Conservation (phyloP, 768 basidiomycete species). For the Cyathus striatus region DNA sequence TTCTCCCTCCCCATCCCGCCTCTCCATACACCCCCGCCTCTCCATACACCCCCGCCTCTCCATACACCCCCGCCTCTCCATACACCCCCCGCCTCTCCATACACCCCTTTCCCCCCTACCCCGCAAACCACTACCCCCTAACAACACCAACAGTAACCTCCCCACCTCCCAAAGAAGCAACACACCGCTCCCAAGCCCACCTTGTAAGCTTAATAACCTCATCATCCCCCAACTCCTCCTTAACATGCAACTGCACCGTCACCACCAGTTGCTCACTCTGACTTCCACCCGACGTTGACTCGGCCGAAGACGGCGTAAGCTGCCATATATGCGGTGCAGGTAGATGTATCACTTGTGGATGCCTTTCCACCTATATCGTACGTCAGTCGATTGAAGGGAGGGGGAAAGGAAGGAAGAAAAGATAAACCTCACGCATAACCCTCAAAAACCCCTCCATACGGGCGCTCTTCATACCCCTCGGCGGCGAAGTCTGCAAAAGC, state of each 20-base stretch:
- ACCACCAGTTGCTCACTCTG: conserved; percentile 48
- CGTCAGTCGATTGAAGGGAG: neutral
- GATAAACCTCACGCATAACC: conserved; percentile 73
- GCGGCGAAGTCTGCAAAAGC: conserved; percentile 85
- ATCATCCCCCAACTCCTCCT: conserved; percentile 57
- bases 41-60: too few species aligned
- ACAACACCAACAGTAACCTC: conserved; percentile 77
- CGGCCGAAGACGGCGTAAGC: conserved; percentile 43
- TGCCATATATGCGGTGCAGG: conserved; percentile 90
- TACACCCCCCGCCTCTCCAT: too few species aligned
- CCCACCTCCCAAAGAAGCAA: conserved; percentile 50
- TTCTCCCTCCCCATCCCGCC: too few species aligned
- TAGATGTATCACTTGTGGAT: conserved; percentile 78
- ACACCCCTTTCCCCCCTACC: neutral
- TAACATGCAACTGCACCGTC: conserved; percentile 77
- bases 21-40: too few species aligned
- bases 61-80: too few species aligned
- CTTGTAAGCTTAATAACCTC: conserved; percentile 68
- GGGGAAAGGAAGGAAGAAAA: conserved; percentile 1
- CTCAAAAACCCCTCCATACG: conserved; percentile 81
- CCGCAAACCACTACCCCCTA: conserved; percentile 33
- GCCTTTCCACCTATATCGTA: conserved; percentile 62
- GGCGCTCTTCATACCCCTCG: conserved; percentile 47
- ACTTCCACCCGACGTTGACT: neutral
- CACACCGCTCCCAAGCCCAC: conserved; percentile 72